phyloP scores from a whole-genome alignment of 1,284 basidiomycete genomes.

The Irpex lacteus region DNA sequence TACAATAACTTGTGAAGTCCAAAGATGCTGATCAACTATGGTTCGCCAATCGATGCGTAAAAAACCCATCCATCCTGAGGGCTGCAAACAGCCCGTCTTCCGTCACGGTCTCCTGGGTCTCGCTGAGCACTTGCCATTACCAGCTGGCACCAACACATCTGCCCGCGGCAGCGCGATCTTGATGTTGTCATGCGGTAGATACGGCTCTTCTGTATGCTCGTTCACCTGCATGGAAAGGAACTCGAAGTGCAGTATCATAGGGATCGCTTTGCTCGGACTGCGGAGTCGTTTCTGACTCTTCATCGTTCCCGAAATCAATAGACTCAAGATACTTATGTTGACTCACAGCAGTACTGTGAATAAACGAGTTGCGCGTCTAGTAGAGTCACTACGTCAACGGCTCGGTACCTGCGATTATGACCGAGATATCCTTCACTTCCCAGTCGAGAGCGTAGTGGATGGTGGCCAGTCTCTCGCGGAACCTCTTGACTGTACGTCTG shows the following conservation, averaged over 20 bases:
- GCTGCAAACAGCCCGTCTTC: no score
- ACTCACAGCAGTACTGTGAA: not conserved
- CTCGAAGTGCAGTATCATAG: not conserved
- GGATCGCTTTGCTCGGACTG: no score
- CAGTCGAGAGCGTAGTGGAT: not conserved
- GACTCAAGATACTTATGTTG: not conserved
- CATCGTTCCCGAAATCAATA: no score
- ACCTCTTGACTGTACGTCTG: not conserved
- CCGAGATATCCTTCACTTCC: not conserved
- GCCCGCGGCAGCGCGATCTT: constrained; percentile 52
- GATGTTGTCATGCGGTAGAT: constrained; percentile 39
- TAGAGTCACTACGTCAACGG: not conserved
- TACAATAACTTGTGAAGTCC: no score
- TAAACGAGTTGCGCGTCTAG: not conserved
- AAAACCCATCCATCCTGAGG: no score
- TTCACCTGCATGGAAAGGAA: constrained; percentile 6
- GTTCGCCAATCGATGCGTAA: no score
- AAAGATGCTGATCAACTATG: no score
- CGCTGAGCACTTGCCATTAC: no score
- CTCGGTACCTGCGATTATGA: not conserved
- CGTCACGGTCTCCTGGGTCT: no score
- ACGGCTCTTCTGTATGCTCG: constrained; percentile 22
- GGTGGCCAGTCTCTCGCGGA: not conserved
- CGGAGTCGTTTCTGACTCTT: not conserved
- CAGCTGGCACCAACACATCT: constrained; percentile 9